These are phyloP conservation scores for Trebouxia sp. DNA, from an alignment of 139 green algal species.

Conservation along the genomic window DNA sequence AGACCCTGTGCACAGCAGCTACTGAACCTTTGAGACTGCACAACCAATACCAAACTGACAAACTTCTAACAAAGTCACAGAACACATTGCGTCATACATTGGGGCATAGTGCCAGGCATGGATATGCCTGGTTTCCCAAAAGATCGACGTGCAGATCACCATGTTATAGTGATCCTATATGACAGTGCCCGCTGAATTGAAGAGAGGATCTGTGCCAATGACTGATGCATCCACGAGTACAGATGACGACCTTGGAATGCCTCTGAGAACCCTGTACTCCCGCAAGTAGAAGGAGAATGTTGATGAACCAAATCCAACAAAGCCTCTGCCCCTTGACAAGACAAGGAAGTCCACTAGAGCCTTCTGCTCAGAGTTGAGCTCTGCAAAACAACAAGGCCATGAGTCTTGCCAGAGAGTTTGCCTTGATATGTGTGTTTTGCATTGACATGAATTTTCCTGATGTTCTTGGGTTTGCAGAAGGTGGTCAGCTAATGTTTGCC, in stretches of 20 bases:
- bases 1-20: too few relatives aligned
- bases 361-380: constrained; percentile 69
- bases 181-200: constrained; percentile 44
- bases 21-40: too few relatives aligned
- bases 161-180: not conserved
- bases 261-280: constrained; percentile 51
- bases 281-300: constrained; percentile 71
- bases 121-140: not conserved
- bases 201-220: constrained; percentile 69
- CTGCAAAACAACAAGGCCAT: constrained; percentile 10
- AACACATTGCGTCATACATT: not conserved
- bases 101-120: not conserved
- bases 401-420: not conserved
- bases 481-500: too few relatives aligned
- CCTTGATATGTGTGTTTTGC: too few relatives aligned
- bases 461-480: not conserved
- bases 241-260: constrained; percentile 43
- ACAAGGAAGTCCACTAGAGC: constrained; percentile 75
- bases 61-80: too few relatives aligned
- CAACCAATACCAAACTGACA: too few relatives aligned
- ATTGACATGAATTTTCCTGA: not conserved
- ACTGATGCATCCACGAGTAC: constrained; percentile 62
- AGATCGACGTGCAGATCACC: too few relatives aligned
- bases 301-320: constrained; percentile 71
- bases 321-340: constrained; percentile 51